These are phyloP conservation scores for Grosmannia clavigera DNA, from an alignment of 2,329 filamentous ascomycete genomes.

Conservation along the genomic window DNA sequence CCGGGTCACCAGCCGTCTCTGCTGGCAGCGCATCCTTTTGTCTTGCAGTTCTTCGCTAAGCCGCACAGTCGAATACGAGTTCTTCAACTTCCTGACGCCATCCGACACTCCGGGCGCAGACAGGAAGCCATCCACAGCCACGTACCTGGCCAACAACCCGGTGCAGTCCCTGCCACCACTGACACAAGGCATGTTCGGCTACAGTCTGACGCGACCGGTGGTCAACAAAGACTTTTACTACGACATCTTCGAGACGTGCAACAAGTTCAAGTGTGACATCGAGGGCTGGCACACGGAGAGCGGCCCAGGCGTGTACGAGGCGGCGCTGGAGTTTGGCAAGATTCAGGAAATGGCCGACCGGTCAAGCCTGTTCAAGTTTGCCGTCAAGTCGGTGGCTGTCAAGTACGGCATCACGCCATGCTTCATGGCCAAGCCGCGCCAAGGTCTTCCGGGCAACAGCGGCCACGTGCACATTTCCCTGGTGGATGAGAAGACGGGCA, in stretches of 20 bases:
- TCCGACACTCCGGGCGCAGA: constrained; percentile 21
- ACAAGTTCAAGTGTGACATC: constrained; percentile 65
- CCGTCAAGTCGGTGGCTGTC: constrained; percentile 77
- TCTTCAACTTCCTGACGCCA: constrained; percentile 78
- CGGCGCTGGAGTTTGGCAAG: constrained; percentile 82
- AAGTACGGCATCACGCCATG: constrained; percentile 88
- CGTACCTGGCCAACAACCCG: constrained; percentile 62
- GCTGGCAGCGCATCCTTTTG: not conserved
- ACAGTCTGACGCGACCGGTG: constrained; percentile 74
- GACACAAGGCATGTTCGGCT: constrained; percentile 93
- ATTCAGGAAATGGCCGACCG: constrained; percentile 84
- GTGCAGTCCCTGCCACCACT: constrained; percentile 62
- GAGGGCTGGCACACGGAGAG: constrained; percentile 96
- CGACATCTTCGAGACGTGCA: constrained; percentile 69
- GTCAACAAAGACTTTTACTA: constrained; percentile 94
- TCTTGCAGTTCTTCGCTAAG: not conserved
- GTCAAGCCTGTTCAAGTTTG: constrained; percentile 86
- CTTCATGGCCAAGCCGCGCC: constrained; percentile 96
- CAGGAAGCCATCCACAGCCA: constrained; percentile 53
- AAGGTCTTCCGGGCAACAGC: constrained; percentile 85
- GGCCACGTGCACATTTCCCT: constrained; percentile 94
- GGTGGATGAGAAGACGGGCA: constrained; percentile 63
- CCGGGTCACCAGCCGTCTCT: not conserved
- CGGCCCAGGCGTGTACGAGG: constrained; percentile 89
- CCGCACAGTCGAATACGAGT: constrained; percentile 73